Evolutionary conservation across 331 rosid species (phyloP).

Genomic region (Quercus phellos): DNA sequence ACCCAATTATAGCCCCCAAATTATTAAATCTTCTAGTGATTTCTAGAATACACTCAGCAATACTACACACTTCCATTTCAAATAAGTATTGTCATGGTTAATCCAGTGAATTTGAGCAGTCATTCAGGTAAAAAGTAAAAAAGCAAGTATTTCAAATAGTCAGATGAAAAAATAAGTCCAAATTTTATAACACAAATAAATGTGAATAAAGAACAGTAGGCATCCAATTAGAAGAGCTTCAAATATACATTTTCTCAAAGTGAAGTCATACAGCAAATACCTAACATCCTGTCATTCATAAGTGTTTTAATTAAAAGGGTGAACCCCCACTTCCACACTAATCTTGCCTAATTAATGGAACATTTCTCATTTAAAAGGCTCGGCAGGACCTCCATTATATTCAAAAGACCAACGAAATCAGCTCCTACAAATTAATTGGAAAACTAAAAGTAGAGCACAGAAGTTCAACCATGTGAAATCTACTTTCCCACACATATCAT

Average conservation of each 20-base stretch:
- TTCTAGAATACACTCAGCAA: too few relatives aligned
- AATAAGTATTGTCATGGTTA: not conserved
- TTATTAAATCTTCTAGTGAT: too few relatives aligned
- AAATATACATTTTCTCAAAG: not conserved
- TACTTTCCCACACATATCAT: not conserved
- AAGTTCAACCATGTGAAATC: not conserved
- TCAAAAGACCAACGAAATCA: not conserved
- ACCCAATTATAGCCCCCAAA: not conserved
- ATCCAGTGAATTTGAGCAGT: not conserved
- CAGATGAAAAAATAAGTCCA: not conserved
- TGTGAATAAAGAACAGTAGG: not conserved
- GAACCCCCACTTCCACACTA: not conserved
- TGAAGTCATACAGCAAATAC: not conserved
- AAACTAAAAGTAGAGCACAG: not conserved
- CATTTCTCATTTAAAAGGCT: not conserved
- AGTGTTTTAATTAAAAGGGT: not conserved
- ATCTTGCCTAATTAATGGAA: not conserved
- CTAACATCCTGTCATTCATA: too few relatives aligned
- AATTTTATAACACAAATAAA: not conserved
- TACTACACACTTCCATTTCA: not conserved
- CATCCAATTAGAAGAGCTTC: not conserved
- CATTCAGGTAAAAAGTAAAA: not conserved
- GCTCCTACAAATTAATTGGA: not conserved
- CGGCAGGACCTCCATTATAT: not conserved
- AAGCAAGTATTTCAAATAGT: not conserved